Evolutionary conservation across 805 yeast genomes (phyloP).

Genomic region (Spathaspora girioi): DNA sequence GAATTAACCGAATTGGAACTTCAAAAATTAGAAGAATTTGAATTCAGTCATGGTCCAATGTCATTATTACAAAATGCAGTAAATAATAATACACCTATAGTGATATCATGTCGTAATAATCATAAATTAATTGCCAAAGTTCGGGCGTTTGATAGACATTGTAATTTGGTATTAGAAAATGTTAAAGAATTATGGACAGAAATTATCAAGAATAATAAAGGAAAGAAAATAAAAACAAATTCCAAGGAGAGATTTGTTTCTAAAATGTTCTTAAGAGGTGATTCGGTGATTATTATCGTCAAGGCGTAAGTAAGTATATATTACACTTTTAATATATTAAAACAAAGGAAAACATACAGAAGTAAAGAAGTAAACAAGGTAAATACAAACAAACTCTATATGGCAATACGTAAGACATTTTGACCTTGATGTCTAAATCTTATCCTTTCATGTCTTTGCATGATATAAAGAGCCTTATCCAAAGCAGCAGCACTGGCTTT

Average conservation of each 20-base stretch:
- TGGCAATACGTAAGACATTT: slow-evolving; percentile 72
- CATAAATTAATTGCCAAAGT: slow-evolving; percentile 88
- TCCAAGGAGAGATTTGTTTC: slow-evolving; percentile 72
- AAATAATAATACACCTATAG: slow-evolving; percentile 66
- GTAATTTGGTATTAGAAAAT: slow-evolving; percentile 87
- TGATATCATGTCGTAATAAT: slow-evolving; percentile 88
- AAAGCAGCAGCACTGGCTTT: slow-evolving; percentile 66
- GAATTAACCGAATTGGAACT: slow-evolving; percentile 80
- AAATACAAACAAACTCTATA: slow-evolving; percentile 27
- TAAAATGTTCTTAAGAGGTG: slow-evolving; percentile 92
- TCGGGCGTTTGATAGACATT: slow-evolving; percentile 93
- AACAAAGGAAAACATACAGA: neutral
- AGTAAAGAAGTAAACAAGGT: neutral
- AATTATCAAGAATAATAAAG: slow-evolving; percentile 55
- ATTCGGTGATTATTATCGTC: slow-evolving; percentile 82
- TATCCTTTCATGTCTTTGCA: slow-evolving; percentile 85
- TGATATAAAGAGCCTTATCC: slow-evolving; percentile 74
- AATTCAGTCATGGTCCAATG: slow-evolving; percentile 86
- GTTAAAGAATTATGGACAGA: slow-evolving; percentile 87
- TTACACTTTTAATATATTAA: neutral
- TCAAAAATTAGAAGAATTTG: slow-evolving; percentile 81
- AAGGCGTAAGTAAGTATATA: slow-evolving; percentile 35
- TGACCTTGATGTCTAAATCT: slow-evolving; percentile 86
- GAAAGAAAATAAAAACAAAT: slow-evolving; percentile 65
- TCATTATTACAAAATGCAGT: slow-evolving; percentile 83